A percentile compares a stretch with the other conserved stretches of the same genome.
Conservation (phyloP, 2,329 filamentous ascomycete genomes). For the Aureobasidium sp. region DNA sequence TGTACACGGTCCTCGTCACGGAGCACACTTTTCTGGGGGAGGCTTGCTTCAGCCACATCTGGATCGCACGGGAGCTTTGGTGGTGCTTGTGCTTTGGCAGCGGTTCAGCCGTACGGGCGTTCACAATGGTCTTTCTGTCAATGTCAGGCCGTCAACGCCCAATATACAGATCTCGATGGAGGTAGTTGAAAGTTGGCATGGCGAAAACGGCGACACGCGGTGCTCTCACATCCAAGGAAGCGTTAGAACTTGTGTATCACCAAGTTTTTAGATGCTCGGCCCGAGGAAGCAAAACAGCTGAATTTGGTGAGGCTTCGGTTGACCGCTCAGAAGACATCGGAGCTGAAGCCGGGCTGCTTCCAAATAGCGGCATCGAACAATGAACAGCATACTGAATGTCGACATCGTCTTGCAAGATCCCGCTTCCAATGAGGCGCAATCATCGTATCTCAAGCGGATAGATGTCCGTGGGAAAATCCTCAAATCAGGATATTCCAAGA, state of each 20-base stretch:
- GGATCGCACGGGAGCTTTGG: not conserved
- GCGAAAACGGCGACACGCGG: not conserved
- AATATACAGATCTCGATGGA: not conserved
- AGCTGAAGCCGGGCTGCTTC: not conserved
- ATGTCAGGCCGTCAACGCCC: not conserved
- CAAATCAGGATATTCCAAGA: not conserved
- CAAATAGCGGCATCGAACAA: not conserved
- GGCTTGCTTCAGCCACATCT: not conserved
- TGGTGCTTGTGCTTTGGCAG: not conserved
- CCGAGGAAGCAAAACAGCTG: not conserved
- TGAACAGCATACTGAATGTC: not conserved
- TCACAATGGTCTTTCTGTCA: not conserved
- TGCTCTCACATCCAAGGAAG: not conserved
- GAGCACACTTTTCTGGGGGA: not conserved
- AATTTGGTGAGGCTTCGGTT: not conserved
- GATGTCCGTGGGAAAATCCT: not conserved
- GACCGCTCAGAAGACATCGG: not conserved
- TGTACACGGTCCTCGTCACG: slow-evolving; percentile 1
- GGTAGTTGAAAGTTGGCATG: not conserved
- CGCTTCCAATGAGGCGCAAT: not conserved
- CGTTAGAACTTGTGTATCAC: not conserved
- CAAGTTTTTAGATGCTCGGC: not conserved
- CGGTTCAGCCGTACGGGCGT: not conserved
- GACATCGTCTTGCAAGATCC: not conserved
- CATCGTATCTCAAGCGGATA: not conserved